Evolutionary conservation across 169 alveolate species (phyloP).

Genomic region (Besnoitia besnoiti): DNA sequence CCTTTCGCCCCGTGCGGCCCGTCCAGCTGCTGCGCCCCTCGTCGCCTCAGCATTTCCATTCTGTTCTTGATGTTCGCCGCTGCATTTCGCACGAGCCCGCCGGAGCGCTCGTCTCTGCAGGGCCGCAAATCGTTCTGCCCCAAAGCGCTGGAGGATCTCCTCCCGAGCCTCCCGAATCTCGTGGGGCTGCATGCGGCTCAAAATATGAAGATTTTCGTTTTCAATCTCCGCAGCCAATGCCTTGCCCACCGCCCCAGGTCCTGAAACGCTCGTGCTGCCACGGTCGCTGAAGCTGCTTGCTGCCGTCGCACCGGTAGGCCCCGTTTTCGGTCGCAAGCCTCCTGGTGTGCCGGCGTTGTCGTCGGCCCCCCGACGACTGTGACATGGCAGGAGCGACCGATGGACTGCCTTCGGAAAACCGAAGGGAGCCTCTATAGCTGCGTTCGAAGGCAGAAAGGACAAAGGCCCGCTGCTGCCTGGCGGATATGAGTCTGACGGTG

Average conservation of each 20-base stretch:
- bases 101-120: conserved; percentile 33
- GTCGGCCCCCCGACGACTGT: neutral
- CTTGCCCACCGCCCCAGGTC: neutral
- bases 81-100: neutral
- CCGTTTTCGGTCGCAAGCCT: too few relatives aligned
- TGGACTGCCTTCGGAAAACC: conserved; percentile 30
- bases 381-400: neutral
- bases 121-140: conserved; percentile 15
- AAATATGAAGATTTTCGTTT: neutral
- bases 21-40: neutral
- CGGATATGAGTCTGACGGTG: neutral
- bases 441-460: neutral
- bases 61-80: neutral
- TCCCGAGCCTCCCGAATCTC: conserved; percentile 13
- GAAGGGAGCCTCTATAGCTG: conserved; percentile 1
- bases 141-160: conserved; percentile 22
- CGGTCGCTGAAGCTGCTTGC: too few relatives aligned
- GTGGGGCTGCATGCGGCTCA: conserved; percentile 25
- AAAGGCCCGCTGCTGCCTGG: neutral
- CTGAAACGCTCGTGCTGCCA: too few relatives aligned
- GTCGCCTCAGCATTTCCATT: neutral
- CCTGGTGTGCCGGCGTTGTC: neutral
- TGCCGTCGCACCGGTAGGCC: too few relatives aligned
- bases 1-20: neutral
- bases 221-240: neutral